Percentiles rank a stretch among this genome's conserved stretches.
Conservation (phyloP, 2,329 filamentous ascomycete genomes). For the Pestalotiopsis sp. region DNA sequence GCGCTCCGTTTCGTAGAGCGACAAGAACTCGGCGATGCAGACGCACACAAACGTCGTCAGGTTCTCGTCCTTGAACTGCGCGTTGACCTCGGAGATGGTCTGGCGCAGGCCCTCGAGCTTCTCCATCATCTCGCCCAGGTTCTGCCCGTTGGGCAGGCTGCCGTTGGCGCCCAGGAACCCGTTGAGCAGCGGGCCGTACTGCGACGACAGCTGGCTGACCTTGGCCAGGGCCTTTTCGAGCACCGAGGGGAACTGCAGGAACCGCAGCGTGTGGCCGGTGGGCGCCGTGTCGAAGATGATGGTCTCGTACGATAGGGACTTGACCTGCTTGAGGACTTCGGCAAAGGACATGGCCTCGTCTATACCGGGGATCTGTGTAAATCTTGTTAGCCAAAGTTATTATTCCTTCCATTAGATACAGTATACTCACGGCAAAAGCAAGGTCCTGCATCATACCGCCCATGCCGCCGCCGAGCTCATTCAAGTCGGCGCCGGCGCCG, state of each 20-base stretch:
- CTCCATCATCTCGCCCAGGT: constrained; percentile 86
- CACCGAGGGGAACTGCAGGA: constrained; percentile 96
- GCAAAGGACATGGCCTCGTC: constrained; percentile 99
- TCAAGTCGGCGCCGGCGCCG: constrained; percentile 61
- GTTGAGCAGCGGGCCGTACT: constrained; percentile 96
- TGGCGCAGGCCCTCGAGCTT: constrained; percentile 93
- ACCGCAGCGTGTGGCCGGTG: constrained; percentile 96
- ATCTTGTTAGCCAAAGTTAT: not conserved
- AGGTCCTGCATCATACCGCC: constrained; percentile 99
- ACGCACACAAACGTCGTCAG: constrained; percentile 98
- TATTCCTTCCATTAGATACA: too few relatives aligned
- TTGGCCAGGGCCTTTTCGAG: constrained; percentile 99
- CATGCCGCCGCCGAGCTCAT: constrained; percentile 71
- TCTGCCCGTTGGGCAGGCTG: constrained; percentile 85
- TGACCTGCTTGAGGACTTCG: constrained; percentile 98
- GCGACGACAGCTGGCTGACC: constrained; percentile 87
- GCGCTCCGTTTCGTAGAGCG: constrained; percentile 96
- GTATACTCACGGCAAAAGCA: constrained; percentile 82
- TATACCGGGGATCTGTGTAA: constrained; percentile 89
- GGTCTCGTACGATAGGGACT: constrained; percentile 96
- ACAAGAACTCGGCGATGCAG: constrained; percentile 96
- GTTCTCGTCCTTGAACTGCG: constrained; percentile 96
- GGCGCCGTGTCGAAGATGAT: constrained; percentile 99
- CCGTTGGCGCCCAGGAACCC: constrained; percentile 82
- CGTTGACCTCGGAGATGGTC: constrained; percentile 94